These are phyloP conservation scores for Podila epigama DNA, from an alignment of 192 early-diverging fungal species.

Conservation along the genomic window DNA sequence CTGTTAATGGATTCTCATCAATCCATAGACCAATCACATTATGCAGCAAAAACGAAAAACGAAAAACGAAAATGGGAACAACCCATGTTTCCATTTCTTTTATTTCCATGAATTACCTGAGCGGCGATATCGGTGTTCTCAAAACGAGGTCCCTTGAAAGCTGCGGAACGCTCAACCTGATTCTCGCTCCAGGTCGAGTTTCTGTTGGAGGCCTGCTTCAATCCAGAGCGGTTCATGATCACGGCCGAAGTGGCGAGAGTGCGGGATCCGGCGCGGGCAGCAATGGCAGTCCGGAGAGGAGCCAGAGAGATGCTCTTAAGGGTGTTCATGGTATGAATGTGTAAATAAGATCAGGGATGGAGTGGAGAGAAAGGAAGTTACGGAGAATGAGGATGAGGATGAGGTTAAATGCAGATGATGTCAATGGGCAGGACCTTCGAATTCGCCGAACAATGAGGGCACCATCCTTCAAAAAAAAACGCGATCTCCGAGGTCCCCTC, in stretches of 20 bases:
- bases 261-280: conserved; percentile 21
- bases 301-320: conserved; percentile 42
- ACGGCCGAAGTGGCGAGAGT: conserved; percentile 21
- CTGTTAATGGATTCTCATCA: too few relatives aligned
- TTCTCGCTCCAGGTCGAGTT: conserved; percentile 75
- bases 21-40: too few relatives aligned
- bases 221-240: conserved; percentile 44
- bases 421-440: too few relatives aligned
- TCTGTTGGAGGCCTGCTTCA: conserved; percentile 80
- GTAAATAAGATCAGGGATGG: background rate
- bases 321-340: conserved; percentile 31
- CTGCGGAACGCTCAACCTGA: conserved; percentile 74
- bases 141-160: conserved; percentile 84
- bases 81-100: too few relatives aligned
- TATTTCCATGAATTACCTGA: conserved; percentile 63
- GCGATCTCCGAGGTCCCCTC: too few relatives aligned
- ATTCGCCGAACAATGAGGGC: too few relatives aligned
- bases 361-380: background rate
- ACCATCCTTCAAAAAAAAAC: too few relatives aligned
- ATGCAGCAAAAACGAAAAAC: too few relatives aligned
- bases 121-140: conserved; percentile 79
- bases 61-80: too few relatives aligned
- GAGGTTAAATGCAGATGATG: too few relatives aligned
- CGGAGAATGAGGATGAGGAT: background rate
- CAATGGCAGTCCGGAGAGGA: conserved; percentile 9